Conservation (phyloP, 2,329 filamentous ascomycete genomes). For the Seiridium cupressi region DNA sequence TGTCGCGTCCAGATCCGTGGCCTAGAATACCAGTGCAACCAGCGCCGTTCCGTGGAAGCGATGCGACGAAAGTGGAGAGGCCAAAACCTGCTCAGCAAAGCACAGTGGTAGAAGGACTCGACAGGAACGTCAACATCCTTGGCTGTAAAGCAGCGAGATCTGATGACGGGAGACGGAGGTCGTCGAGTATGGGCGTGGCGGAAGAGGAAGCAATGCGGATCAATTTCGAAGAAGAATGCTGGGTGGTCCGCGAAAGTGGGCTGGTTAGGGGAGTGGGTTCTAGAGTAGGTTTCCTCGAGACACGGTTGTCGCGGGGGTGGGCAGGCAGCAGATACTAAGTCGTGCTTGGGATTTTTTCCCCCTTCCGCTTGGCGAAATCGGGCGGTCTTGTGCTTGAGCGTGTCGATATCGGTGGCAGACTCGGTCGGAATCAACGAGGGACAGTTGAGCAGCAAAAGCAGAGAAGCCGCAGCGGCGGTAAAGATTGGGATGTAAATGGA, state of each 20-base stretch:
- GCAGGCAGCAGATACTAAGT: neutral
- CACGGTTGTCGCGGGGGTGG: neutral
- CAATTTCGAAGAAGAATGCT: constrained; percentile 9
- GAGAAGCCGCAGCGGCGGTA: neutral
- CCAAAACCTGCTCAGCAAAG: too few relatives aligned
- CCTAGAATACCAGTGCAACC: too few relatives aligned
- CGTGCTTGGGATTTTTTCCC: neutral
- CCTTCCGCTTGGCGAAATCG: neutral
- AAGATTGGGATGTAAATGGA: too few relatives aligned
- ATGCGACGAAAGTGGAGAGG: too few relatives aligned
- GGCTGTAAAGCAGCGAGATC: neutral
- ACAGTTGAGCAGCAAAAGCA: neutral
- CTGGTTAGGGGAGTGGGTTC: neutral
- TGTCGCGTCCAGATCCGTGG: too few relatives aligned
- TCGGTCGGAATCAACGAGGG: neutral
- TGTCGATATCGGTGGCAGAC: neutral
- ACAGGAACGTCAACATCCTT: neutral
- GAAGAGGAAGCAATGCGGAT: constrained; percentile 2
- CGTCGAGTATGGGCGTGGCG: neutral
- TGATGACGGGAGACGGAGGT: neutral
- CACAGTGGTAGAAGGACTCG: neutral
- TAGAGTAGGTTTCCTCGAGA: neutral
- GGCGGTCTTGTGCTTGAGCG: neutral
- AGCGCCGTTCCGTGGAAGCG: too few relatives aligned
- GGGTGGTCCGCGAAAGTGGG: constrained; percentile 1